These are phyloP conservation scores for Tremella fuciformis DNA, from an alignment of 768 basidiomycete genomes.

Conservation along the genomic window DNA sequence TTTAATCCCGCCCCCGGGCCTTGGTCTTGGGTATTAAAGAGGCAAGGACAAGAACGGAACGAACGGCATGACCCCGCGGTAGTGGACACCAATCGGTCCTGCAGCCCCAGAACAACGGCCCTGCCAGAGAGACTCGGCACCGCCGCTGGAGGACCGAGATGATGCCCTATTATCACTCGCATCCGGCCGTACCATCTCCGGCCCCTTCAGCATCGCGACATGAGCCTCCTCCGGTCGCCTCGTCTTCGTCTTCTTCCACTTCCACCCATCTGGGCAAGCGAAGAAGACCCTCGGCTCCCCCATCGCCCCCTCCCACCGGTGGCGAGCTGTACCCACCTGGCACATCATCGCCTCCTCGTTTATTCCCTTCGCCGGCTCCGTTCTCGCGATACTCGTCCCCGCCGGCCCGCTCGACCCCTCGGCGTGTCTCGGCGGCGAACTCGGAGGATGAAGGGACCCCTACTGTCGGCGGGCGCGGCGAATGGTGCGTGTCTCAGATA, in stretches of 20 bases:
- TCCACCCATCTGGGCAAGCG: not conserved
- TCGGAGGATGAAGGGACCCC: not conserved
- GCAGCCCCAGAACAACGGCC: too few species aligned
- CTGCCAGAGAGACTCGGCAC: too few species aligned
- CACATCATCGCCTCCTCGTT: not conserved
- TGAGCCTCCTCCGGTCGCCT: not conserved
- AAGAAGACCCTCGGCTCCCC: slow-evolving; percentile 4
- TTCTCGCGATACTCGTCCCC: not conserved
- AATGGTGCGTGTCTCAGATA: slow-evolving; percentile 21
- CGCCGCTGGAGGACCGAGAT: too few species aligned
- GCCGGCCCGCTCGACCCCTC: slow-evolving; percentile 5
- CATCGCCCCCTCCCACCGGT: not conserved
- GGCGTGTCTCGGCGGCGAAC: not conserved
- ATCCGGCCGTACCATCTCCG: too few species aligned
- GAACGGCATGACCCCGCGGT: too few species aligned
- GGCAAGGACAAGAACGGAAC: too few species aligned
- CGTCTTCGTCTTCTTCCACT: not conserved
- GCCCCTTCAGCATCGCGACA: not conserved
- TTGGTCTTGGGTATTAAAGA: too few species aligned
- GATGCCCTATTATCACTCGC: too few species aligned
- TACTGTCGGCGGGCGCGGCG: slow-evolving; percentile 5
- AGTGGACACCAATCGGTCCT: too few species aligned
- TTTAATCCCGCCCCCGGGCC: too few species aligned
- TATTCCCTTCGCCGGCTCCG: not conserved
- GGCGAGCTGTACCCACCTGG: not conserved